Evolutionary conservation across 2,329 filamentous ascomycete genomes (phyloP).

Genomic region (Xylariaceae sp.): DNA sequence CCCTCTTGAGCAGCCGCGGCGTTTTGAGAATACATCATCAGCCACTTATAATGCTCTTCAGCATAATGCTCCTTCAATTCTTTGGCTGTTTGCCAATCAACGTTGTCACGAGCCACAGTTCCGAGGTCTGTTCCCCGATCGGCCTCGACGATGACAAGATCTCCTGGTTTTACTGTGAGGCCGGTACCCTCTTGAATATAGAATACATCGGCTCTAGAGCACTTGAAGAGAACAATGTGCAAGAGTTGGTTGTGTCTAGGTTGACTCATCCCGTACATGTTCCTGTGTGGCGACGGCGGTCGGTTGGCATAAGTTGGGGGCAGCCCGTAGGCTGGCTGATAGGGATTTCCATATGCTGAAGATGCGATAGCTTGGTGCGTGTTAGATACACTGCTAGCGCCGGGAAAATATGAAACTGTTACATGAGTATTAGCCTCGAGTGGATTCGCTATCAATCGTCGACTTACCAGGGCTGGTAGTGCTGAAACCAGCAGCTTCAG

Average conservation of each 20-base stretch:
- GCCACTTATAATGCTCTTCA: conserved; percentile 95
- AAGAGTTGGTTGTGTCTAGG: conserved; percentile 70
- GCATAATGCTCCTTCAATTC: conserved; percentile 88
- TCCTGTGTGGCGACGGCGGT: conserved; percentile 63
- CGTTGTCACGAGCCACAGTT: conserved; percentile 85
- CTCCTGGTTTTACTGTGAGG: conserved; percentile 84
- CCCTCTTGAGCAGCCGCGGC: conserved; percentile 65
- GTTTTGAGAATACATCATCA: conserved; percentile 96
- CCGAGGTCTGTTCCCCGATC: conserved; percentile 95
- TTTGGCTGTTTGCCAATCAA: conserved; percentile 85
- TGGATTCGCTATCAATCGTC: not conserved
- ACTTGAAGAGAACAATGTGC: conserved; percentile 96
- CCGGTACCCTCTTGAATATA: conserved; percentile 97
- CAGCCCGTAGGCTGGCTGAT: conserved; percentile 50
- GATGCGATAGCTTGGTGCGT: conserved; percentile 43
- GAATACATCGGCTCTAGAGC: conserved; percentile 91
- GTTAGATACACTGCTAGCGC: conserved; percentile 34
- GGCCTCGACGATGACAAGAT: conserved; percentile 95
- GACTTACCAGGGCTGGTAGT: conserved; percentile 46
- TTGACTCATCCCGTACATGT: conserved; percentile 62
- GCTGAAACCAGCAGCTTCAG: conserved; percentile 43
- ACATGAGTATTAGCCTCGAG: conserved; percentile 30
- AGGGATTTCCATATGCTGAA: conserved; percentile 46
- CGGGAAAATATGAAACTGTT: conserved; percentile 44
- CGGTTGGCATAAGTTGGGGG: conserved; percentile 51